Evolutionary conservation across 768 basidiomycete genomes (phyloP).

Genomic region (Lanmaoa pseudosensibilis): DNA sequence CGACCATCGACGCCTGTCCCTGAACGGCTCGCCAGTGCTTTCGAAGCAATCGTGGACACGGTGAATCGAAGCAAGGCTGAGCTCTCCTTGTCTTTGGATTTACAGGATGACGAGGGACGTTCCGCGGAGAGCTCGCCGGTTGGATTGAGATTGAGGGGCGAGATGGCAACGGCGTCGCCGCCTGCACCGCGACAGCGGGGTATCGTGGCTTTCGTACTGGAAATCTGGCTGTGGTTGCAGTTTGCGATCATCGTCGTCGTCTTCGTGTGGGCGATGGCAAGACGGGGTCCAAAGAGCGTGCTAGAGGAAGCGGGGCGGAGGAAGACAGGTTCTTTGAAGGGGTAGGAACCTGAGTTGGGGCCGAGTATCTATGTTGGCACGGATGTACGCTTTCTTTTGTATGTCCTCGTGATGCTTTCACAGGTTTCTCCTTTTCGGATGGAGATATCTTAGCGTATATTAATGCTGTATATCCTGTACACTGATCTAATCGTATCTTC

Average conservation of each 20-base stretch:
- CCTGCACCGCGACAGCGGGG: conserved; percentile 31
- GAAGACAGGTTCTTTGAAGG: conserved; percentile 21
- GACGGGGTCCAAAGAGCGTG: conserved; percentile 70
- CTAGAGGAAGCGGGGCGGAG: conserved; percentile 45
- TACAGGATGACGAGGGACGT: conserved; percentile 5
- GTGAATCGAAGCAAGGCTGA: conserved; percentile 29
- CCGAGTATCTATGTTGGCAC: conserved; percentile 1
- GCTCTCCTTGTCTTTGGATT: conserved; percentile 6
- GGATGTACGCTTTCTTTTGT: conserved; percentile 6
- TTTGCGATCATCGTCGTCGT: conserved; percentile 72
- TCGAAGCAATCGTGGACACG: conserved; percentile 48
- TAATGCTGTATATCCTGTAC: conserved; percentile 23
- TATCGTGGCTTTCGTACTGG: conserved; percentile 52
- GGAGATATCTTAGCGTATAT: conserved; percentile 21
- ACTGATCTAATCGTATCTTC: conserved; percentile 17
- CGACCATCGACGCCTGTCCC: conserved; percentile 37
- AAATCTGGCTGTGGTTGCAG: conserved; percentile 85
- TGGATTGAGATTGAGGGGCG: conserved; percentile 2
- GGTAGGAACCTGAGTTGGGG: background rate
- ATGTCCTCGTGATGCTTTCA: background rate
- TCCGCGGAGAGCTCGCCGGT: background rate
- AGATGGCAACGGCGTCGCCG: conserved; percentile 11
- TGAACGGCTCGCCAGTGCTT: conserved; percentile 41
- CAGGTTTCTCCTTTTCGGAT: conserved; percentile 4
- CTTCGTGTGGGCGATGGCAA: conserved; percentile 81